Evolutionary conservation across 139 green algal species (phyloP).

Genomic region (Marvania coccoides): DNA sequence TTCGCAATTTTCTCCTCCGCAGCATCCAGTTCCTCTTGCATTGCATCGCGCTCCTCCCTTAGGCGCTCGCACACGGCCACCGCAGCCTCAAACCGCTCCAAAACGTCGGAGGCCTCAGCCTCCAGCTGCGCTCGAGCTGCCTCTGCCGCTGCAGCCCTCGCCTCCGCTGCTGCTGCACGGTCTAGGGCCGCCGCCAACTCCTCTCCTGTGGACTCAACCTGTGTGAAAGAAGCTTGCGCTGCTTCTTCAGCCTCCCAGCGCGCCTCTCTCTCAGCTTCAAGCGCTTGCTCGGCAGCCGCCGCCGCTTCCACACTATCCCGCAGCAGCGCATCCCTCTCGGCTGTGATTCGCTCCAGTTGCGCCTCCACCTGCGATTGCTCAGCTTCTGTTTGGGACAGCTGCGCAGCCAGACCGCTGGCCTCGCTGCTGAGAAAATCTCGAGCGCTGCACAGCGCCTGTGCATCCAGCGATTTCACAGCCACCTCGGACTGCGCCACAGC

Average conservation of each 20-base stretch:
- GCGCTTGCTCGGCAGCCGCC: neutral
- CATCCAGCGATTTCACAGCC: too few relatives aligned
- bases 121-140: neutral
- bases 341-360: too few relatives aligned
- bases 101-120: neutral
- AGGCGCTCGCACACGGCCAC: neutral
- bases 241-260: neutral
- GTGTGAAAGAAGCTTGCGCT: too few relatives aligned
- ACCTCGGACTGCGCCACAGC: too few relatives aligned
- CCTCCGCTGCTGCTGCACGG: neutral
- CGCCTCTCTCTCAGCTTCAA: neutral
- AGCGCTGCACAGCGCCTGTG: too few relatives aligned
- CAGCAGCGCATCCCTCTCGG: neutral
- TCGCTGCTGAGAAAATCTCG: too few relatives aligned
- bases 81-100: neutral
- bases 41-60: neutral
- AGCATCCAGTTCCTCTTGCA: neutral
- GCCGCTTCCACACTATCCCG: neutral
- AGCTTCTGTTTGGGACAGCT: too few relatives aligned
- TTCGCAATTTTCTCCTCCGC: neutral
- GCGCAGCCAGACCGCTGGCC: too few relatives aligned
- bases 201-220: neutral
- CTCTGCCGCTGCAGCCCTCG: neutral
- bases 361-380: too few relatives aligned
- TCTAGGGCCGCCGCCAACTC: constrained; percentile 1